phyloP scores from a whole-genome alignment of 345 rosid genomes.

The Gossypium thurberi region DNA sequence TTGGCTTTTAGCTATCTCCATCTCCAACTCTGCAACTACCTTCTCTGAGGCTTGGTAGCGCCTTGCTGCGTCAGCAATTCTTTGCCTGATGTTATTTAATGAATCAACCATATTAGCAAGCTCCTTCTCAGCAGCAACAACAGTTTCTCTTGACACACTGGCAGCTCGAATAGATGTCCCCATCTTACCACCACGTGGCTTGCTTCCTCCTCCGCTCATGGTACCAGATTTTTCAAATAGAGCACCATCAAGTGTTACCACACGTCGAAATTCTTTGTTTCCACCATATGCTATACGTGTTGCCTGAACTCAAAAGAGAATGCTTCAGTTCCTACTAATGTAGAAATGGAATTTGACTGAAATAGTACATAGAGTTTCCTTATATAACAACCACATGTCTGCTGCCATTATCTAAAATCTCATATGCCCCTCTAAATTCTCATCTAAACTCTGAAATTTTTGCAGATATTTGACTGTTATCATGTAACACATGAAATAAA shows the following conservation, averaged over 20 bases:
- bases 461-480: neutral
- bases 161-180: slow-evolving; percentile 82
- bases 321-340: neutral
- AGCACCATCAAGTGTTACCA: slow-evolving; percentile 91
- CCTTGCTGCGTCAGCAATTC: slow-evolving; percentile 59
- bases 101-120: slow-evolving; percentile 49
- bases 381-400: neutral
- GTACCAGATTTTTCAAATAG: slow-evolving; percentile 97
- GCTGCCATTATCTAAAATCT: neutral
- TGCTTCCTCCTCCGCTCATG: slow-evolving; percentile 96
- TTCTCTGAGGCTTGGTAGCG: slow-evolving; percentile 60
- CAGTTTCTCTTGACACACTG: slow-evolving; percentile 67
- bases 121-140: slow-evolving; percentile 64
- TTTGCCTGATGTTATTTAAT: slow-evolving; percentile 49
- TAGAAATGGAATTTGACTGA: neutral
- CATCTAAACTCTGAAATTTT: neutral
- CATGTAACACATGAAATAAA: slow-evolving; percentile 1
- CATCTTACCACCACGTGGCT: slow-evolving; percentile 96
- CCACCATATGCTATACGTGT: slow-evolving; percentile 84
- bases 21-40: slow-evolving; percentile 50
- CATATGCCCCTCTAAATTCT: neutral
- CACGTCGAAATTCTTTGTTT: slow-evolving; percentile 74
- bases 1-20: slow-evolving; percentile 85
- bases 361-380: neutral
- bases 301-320: slow-evolving; percentile 45